Conservation (phyloP, 306 rosid genomes). For the Begonia masoniana region DNA sequence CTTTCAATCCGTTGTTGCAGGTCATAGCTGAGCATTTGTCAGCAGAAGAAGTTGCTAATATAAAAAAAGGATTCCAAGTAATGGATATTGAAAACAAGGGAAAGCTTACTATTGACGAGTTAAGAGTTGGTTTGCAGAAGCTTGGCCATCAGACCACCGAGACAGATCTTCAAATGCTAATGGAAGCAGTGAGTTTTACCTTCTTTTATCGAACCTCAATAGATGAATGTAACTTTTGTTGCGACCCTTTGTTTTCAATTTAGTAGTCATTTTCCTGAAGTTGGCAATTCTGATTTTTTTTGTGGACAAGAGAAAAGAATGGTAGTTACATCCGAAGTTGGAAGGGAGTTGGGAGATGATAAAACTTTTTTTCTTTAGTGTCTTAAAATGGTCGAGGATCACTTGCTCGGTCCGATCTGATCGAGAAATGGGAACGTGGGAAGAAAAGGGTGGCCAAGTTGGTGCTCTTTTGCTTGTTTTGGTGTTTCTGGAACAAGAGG, state of each 20-base stretch:
- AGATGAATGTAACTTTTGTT: too few species aligned
- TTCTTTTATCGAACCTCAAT: background rate
- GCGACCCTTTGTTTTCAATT: too few species aligned
- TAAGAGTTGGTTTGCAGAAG: constrained; percentile 66
- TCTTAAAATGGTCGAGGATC: too few species aligned
- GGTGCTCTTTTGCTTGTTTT: too few species aligned
- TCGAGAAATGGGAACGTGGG: too few species aligned
- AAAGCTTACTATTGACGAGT: constrained; percentile 68
- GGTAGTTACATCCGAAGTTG: too few species aligned
- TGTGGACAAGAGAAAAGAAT: background rate
- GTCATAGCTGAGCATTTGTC: constrained; percentile 93
- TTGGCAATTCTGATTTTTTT: background rate
- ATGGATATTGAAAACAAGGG: constrained; percentile 74
- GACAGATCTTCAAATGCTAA: constrained; percentile 56
- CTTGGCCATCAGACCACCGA: constrained; percentile 76
- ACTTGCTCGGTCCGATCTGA: too few species aligned
- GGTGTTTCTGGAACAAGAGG: too few species aligned
- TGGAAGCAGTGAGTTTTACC: constrained; percentile 84
- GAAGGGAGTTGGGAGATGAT: too few species aligned
- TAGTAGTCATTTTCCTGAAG: background rate
- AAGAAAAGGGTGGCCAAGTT: too few species aligned
- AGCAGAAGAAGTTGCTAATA: constrained; percentile 79
- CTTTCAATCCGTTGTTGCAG: constrained; percentile 30
- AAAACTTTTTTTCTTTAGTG: too few species aligned
- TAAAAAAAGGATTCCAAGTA: constrained; percentile 63